Percentiles rank a stretch among this genome's conserved stretches.
Evolutionary conservation across 495 filamentous ascomycete genomes (phyloP).

Genomic region (Aspergillus mulundensis): DNA sequence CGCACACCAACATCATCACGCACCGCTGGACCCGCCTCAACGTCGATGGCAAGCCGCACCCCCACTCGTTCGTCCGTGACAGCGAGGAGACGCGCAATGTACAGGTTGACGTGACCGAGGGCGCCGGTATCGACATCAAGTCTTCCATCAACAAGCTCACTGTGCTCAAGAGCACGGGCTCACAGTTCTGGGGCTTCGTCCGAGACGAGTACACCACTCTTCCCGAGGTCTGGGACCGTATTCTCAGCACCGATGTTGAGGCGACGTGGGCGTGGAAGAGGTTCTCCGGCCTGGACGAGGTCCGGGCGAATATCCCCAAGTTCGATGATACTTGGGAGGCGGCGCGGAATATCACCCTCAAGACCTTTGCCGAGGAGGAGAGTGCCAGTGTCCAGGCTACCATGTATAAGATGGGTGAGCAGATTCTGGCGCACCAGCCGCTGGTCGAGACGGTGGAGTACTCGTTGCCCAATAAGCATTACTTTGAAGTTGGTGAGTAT

Average conservation of each 20-base stretch:
- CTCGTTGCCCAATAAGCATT: slow-evolving; percentile 93
- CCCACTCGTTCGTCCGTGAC: slow-evolving; percentile 93
- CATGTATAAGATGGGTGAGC: slow-evolving; percentile 96
- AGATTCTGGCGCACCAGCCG: slow-evolving; percentile 74
- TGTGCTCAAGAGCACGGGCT: slow-evolving; percentile 96
- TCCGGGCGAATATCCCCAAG: slow-evolving; percentile 55
- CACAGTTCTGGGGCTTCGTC: slow-evolving; percentile 91
- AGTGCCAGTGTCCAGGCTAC: slow-evolving; percentile 92
- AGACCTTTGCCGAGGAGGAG: slow-evolving; percentile 87
- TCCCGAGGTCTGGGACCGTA: slow-evolving; percentile 86
- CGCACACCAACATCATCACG: slow-evolving; percentile 73
- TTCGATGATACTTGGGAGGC: slow-evolving; percentile 77
- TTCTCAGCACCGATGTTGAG: slow-evolving; percentile 89
- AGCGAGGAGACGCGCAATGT: slow-evolving; percentile 73
- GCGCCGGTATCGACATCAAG: slow-evolving; percentile 65
- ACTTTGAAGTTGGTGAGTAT: slow-evolving; percentile 85
- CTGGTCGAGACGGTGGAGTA: slow-evolving; percentile 73
- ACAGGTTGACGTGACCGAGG: slow-evolving; percentile 47
- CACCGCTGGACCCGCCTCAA: slow-evolving; percentile 91
- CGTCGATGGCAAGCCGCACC: slow-evolving; percentile 85
- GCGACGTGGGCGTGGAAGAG: slow-evolving; percentile 78
- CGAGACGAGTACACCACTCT: slow-evolving; percentile 91
- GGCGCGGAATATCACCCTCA: slow-evolving; percentile 77
- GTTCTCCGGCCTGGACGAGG: slow-evolving; percentile 63
- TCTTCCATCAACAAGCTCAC: slow-evolving; percentile 71